Conservation (phyloP, 2,329 filamentous ascomycete species). For the Nemania diffusa region DNA sequence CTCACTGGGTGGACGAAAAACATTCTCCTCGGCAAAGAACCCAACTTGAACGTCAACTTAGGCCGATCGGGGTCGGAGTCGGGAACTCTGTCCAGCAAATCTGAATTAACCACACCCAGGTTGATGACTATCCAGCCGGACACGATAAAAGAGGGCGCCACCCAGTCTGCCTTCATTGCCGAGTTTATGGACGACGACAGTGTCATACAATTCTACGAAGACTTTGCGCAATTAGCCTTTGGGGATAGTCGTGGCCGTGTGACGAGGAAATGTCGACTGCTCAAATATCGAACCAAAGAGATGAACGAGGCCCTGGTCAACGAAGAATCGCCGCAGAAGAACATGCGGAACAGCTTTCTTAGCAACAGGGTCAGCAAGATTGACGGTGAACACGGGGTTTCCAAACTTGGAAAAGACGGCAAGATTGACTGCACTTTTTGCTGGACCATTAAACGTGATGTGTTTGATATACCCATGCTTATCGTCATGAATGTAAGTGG, state of each 20-base stretch:
- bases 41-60: slow-evolving; percentile 87
- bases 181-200: slow-evolving; percentile 94
- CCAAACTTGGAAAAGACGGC: slow-evolving; percentile 83
- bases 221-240: slow-evolving; percentile 92
- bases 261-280: slow-evolving; percentile 82
- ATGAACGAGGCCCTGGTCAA: slow-evolving; percentile 54
- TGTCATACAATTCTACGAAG: slow-evolving; percentile 94
- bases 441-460: slow-evolving; percentile 96
- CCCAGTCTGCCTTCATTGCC: slow-evolving; percentile 87
- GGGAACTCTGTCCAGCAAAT: slow-evolving; percentile 57
- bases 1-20: slow-evolving; percentile 94
- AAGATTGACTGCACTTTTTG: slow-evolving; percentile 96
- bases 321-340: slow-evolving; percentile 60
- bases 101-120: slow-evolving; percentile 63
- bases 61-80: slow-evolving; percentile 62
- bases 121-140: slow-evolving; percentile 58
- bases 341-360: slow-evolving; percentile 60
- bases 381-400: slow-evolving; percentile 81
- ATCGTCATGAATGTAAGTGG: slow-evolving; percentile 95
- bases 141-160: slow-evolving; percentile 58
- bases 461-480: slow-evolving; percentile 98
- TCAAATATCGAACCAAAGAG: slow-evolving; percentile 88
- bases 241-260: slow-evolving; percentile 89
- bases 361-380: slow-evolving; percentile 71
- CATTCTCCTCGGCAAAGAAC: slow-evolving; percentile 84